Conservation (phyloP, 192 early-diverging fungal genomes). For the Rhizophlyctis rosea region DNA sequence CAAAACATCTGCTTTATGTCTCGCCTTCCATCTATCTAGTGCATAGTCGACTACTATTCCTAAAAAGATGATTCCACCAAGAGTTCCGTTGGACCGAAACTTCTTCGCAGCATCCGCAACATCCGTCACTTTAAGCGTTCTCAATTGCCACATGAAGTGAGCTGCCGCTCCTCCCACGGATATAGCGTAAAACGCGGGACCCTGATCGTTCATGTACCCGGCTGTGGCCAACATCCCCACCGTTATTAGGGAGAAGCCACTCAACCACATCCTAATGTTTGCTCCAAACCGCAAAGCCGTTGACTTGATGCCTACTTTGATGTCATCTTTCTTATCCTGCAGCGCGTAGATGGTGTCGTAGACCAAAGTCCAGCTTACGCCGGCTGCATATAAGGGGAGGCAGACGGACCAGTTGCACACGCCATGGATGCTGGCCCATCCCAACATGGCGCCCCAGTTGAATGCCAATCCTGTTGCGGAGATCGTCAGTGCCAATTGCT, state of each 20-base stretch:
- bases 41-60: slow-evolving; percentile 66
- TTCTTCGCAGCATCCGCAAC: slow-evolving; percentile 37
- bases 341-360: slow-evolving; percentile 98
- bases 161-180: slow-evolving; percentile 68
- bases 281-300: slow-evolving; percentile 86
- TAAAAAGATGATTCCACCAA: slow-evolving; percentile 72
- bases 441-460: slow-evolving; percentile 91
- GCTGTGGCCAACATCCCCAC: slow-evolving; percentile 65
- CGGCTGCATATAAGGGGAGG: slow-evolving; percentile 80
- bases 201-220: slow-evolving; percentile 79
- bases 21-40: neutral
- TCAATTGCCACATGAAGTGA: slow-evolving; percentile 82
- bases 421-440: slow-evolving; percentile 76
- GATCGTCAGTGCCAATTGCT: neutral
- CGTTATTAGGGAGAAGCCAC: slow-evolving; percentile 68
- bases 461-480: slow-evolving; percentile 68
- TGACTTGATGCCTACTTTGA: slow-evolving; percentile 82
- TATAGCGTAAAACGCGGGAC: slow-evolving; percentile 66
- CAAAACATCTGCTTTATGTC: neutral
- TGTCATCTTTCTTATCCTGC: slow-evolving; percentile 92
- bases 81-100: slow-evolving; percentile 77
- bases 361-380: slow-evolving; percentile 88
- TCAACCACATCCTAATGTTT: slow-evolving; percentile 62
- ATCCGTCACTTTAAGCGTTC: slow-evolving; percentile 48
- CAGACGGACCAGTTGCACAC: slow-evolving; percentile 63